Conservation (phyloP, 345 rosid species). For the Viola odorata region DNA sequence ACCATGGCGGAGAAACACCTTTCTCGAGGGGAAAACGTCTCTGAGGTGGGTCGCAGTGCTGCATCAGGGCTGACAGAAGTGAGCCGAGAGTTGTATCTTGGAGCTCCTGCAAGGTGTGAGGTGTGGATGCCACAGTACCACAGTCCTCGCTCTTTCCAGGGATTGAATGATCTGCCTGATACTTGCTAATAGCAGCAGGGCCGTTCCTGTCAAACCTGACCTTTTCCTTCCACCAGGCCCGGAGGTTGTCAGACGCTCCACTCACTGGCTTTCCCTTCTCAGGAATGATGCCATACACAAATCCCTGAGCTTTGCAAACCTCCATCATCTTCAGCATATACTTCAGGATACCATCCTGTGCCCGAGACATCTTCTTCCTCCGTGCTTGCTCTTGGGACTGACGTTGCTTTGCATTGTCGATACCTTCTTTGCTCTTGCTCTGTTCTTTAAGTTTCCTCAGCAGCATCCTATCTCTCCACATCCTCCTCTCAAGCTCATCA, state of each 20-base stretch:
- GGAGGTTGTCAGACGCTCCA: conserved; percentile 87
- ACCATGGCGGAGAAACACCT: conserved; percentile 84
- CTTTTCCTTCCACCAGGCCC: conserved; percentile 92
- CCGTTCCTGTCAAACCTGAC: conserved; percentile 80
- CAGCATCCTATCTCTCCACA: conserved; percentile 75
- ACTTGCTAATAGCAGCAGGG: conserved; percentile 72
- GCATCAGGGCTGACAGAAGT: conserved; percentile 74
- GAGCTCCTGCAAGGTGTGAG: conserved; percentile 62
- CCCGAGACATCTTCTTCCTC: conserved; percentile 87
- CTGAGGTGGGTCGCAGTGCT: conserved; percentile 81
- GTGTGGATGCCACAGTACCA: conserved; percentile 31
- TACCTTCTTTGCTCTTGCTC: conserved; percentile 40
- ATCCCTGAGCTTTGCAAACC: conserved; percentile 83
- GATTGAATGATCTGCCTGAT: conserved; percentile 43
- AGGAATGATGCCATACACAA: conserved; percentile 78
- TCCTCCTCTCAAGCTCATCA: conserved; percentile 69
- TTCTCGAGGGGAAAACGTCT: conserved; percentile 80
- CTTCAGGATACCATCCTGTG: conserved; percentile 75
- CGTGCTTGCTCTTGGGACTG: conserved; percentile 78
- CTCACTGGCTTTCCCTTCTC: conserved; percentile 86
- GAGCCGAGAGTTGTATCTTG: conserved; percentile 87
- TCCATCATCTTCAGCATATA: conserved; percentile 92
- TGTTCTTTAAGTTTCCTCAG: conserved; percentile 58
- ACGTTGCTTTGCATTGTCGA: conserved; percentile 44
- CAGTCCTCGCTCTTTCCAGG: conserved; percentile 39